Percentiles rank a stretch among this genome's conserved stretches.
Conservation (phyloP, 495 filamentous ascomycete genomes). For the Neurospora sp. region DNA sequence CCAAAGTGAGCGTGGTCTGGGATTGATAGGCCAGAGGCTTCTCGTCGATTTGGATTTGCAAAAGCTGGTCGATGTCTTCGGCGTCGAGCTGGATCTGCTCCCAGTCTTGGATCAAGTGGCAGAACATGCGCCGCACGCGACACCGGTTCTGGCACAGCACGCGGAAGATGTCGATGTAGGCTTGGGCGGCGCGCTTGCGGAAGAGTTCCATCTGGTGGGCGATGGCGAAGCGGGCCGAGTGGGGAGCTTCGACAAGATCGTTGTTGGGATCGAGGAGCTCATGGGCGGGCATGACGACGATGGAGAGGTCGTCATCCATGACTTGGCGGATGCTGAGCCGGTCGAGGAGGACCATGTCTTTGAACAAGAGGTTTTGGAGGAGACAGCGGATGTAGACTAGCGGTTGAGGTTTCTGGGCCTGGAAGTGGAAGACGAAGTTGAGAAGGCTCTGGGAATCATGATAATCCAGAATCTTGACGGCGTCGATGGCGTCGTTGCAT, state of each 20-base stretch:
- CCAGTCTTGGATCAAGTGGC: slow-evolving; percentile 72
- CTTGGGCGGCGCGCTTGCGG: slow-evolving; percentile 59
- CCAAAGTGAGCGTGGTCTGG: slow-evolving; percentile 20
- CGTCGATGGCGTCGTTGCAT: slow-evolving; percentile 58
- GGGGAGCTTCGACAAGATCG: slow-evolving; percentile 64
- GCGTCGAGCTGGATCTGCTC: slow-evolving; percentile 78
- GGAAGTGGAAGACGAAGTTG: slow-evolving; percentile 59
- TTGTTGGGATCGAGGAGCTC: slow-evolving; percentile 61
- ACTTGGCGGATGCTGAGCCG: slow-evolving; percentile 59
- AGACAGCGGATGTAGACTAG: slow-evolving; percentile 75
- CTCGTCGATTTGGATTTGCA: slow-evolving; percentile 54
- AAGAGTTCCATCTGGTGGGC: slow-evolving; percentile 72
- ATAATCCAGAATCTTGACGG: slow-evolving; percentile 62
- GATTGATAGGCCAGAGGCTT: slow-evolving; percentile 34
- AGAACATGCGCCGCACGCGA: slow-evolving; percentile 72
- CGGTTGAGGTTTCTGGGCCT: slow-evolving; percentile 71
- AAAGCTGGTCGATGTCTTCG: slow-evolving; percentile 64
- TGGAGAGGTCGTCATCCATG: slow-evolving; percentile 67
- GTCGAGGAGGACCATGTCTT: slow-evolving; percentile 55
- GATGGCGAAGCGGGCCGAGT: slow-evolving; percentile 67
- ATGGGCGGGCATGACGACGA: slow-evolving; percentile 63
- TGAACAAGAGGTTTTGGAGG: slow-evolving; percentile 66
- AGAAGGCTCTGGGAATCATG: slow-evolving; percentile 56
- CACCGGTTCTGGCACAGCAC: slow-evolving; percentile 83
- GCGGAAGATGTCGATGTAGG: slow-evolving; percentile 72